These are phyloP conservation scores for Paraphoma chrysanthemicola DNA, from an alignment of 2,329 filamentous ascomycete genomes.

Conservation along the genomic window DNA sequence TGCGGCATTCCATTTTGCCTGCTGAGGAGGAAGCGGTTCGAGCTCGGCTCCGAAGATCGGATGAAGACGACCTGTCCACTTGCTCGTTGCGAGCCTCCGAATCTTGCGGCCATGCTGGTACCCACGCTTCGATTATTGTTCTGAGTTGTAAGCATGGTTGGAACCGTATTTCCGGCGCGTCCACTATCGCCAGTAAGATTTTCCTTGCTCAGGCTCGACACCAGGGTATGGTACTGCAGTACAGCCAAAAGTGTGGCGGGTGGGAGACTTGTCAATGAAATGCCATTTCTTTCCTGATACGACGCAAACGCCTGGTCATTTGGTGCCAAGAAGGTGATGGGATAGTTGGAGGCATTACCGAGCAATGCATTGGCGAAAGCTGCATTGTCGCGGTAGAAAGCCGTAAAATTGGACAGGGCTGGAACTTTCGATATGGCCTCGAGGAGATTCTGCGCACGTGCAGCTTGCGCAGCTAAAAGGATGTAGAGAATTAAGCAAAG, in stretches of 20 bases:
- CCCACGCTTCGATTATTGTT: conserved; percentile 27
- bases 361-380: conserved; percentile 21
- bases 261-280: conserved; percentile 14
- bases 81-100: conserved; percentile 16
- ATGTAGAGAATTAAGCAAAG: conserved; percentile 2
- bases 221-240: conserved; percentile 29
- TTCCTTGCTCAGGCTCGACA: conserved; percentile 13
- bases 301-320: conserved; percentile 25
- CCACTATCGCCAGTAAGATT: conserved; percentile 17
- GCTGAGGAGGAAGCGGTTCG: conserved; percentile 16
- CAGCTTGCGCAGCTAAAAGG: neutral
- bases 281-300: conserved; percentile 11
- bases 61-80: conserved; percentile 32
- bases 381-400: conserved; percentile 25
- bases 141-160: conserved; percentile 18
- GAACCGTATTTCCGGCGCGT: conserved; percentile 12
- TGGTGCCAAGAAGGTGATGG: conserved; percentile 30
- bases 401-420: conserved; percentile 28
- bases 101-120: conserved; percentile 15
- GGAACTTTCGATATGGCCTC: conserved; percentile 22
- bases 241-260: conserved; percentile 15
- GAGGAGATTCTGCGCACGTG: conserved; percentile 16
- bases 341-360: conserved; percentile 19
- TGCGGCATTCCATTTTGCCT: conserved; percentile 10
- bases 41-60: conserved; percentile 5